phyloP scores from a whole-genome alignment of 768 basidiomycete genomes.

The Russula sp. region DNA sequence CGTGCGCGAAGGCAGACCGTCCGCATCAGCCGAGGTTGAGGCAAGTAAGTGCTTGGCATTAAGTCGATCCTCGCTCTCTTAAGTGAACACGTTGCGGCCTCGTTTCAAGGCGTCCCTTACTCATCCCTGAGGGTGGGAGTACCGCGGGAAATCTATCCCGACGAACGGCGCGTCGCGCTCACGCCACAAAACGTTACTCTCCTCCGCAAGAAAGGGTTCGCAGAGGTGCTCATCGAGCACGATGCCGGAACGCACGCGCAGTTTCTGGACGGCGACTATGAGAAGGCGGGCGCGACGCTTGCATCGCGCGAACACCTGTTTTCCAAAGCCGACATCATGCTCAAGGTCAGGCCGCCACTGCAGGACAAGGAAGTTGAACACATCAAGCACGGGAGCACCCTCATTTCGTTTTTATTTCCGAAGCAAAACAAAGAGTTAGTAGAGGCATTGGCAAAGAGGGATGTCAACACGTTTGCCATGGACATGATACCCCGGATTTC shows the following conservation, averaged over 20 bases:
- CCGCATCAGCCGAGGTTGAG: conserved; percentile 12
- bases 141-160: conserved; percentile 68
- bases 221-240: conserved; percentile 63
- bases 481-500: conserved; percentile 90
- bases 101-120: conserved; percentile 50
- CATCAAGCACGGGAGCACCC: conserved; percentile 68
- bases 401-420: conserved; percentile 82
- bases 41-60: conserved; percentile 11
- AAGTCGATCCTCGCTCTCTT: not conserved
- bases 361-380: conserved; percentile 52
- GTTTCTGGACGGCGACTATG: conserved; percentile 77
- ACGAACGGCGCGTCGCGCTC: conserved; percentile 74
- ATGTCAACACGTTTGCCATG: conserved; percentile 79
- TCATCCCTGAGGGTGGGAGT: conserved; percentile 69
- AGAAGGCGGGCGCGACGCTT: conserved; percentile 70
- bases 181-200: conserved; percentile 73
- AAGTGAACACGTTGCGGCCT: not conserved
- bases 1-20: not conserved
- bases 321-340: conserved; percentile 62
- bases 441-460: conserved; percentile 58
- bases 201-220: conserved; percentile 79
- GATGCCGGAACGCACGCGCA: conserved; percentile 67
- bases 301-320: conserved; percentile 71
- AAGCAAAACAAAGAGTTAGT: conserved; percentile 73
- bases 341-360: conserved; percentile 80